These are phyloP conservation scores for Boletellus ananiceps DNA, from an alignment of 768 basidiomycete genomes.

Conservation along the genomic window DNA sequence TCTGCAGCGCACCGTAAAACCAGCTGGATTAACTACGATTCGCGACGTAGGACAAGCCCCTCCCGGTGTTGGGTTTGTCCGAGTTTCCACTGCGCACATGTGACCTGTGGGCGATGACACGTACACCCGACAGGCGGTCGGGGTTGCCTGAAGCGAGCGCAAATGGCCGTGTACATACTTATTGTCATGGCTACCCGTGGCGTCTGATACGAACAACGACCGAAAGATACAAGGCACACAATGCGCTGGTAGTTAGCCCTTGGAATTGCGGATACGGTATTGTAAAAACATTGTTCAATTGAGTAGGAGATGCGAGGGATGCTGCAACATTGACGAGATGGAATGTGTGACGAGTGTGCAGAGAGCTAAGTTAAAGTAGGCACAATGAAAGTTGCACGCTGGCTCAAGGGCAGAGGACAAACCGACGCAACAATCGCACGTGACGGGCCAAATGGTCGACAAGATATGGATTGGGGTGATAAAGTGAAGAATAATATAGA, in stretches of 20 bases:
- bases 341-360: conserved; percentile 27
- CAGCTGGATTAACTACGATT: too few species aligned
- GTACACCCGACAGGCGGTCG: too few species aligned
- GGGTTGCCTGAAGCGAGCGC: conserved; percentile 2
- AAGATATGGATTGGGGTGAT: conserved; percentile 41
- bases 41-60: too few species aligned
- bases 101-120: too few species aligned
- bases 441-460: conserved; percentile 35
- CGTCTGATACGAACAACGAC: conserved; percentile 6
- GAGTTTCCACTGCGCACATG: too few species aligned
- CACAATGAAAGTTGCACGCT: conserved; percentile 29
- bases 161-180: background rate
- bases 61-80: too few species aligned
- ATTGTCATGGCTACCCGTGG: conserved; percentile 11
- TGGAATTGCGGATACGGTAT: conserved; percentile 30
- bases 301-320: conserved; percentile 36
- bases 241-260: conserved; percentile 27
- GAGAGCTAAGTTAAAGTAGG: conserved; percentile 31
- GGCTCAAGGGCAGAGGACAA: conserved; percentile 21
- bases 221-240: background rate
- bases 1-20: too few species aligned
- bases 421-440: conserved; percentile 32
- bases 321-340: conserved; percentile 44
- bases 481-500: conserved; percentile 83
- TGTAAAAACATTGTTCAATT: conserved; percentile 38